Base-by-base conservation (phyloP, 176 grass and related monocot species). In the Carex parvula region DNA sequence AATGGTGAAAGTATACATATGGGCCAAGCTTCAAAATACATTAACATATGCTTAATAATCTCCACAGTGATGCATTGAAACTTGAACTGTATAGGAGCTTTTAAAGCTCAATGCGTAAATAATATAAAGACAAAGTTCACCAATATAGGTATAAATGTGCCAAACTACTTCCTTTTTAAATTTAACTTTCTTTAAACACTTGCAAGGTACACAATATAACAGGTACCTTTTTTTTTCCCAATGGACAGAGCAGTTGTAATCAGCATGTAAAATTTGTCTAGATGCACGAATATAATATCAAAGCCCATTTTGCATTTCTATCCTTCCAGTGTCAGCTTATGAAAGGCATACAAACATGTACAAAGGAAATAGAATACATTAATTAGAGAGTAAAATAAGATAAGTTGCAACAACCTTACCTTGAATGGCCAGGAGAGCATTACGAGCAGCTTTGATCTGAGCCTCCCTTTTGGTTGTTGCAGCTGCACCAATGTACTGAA, bases 391-490 rank as follows among this genome's bases (percentile, higher is more conserved):
- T 42, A 84, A 87, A 66, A 64, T 21, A 18, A 15, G 18, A 21
- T 33, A 33, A 60, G 41, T 14, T 18, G 21, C 29, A 59, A 52
- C 70, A 65, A 64, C 17, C 58, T 30, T 86, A 94, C 93, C 84
- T 81, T 95, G 93, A 58, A 99, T 99, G 22, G 96, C 96, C 81
- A 99, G 89, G 87, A 94, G 93, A 90, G 93, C 89, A 81, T 93
- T 95, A 26, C 88, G 90, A 64, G 96, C 89, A 80, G 93, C 96
- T 89, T 93, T 99, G 83, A 94, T 95, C 68, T 99, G 91, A 29
- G 91, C 92, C 35, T 94, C 96, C 78, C 95, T 99, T 83, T 95
- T 99, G 29, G 89, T 93, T 57, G 88, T 91, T 79, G 93, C 88
- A 62, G 90, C 39, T 64, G 93, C 93, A 73, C 96, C 96, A 73